Percentiles rank a stretch among this genome's conserved stretches.
Evolutionary conservation across 495 filamentous ascomycete genomes (phyloP).

Genomic region (Neurospora sp.): DNA sequence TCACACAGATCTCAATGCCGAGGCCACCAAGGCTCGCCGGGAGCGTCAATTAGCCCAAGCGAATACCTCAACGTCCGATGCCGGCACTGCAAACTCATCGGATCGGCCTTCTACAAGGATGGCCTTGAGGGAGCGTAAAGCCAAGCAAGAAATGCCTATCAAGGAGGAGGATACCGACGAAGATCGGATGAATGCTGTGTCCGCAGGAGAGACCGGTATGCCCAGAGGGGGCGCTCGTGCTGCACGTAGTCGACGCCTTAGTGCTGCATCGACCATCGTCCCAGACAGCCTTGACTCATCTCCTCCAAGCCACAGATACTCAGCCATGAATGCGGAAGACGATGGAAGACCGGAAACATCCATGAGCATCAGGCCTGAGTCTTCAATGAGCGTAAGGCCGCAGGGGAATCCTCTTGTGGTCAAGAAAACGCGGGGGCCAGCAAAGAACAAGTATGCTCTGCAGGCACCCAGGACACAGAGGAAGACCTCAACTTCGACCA

Average conservation of each 20-base stretch:
- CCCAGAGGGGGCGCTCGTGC: background rate
- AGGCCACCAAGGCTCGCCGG: constrained; percentile 48
- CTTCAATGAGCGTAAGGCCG: constrained; percentile 26
- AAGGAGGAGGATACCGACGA: constrained; percentile 45
- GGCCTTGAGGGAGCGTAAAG: constrained; percentile 64
- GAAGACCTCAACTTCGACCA: constrained; percentile 26
- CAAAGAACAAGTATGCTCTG: constrained; percentile 8
- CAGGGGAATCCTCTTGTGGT: constrained; percentile 21
- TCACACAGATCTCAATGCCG: constrained; percentile 63
- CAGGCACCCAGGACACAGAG: constrained; percentile 26
- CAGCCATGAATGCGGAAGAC: constrained; percentile 4
- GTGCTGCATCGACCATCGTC: constrained; percentile 27
- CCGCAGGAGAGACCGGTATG: background rate
- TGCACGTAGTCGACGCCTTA: constrained; percentile 26
- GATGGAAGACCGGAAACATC: constrained; percentile 27
- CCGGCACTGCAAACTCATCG: constrained; percentile 20
- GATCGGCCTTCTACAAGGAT: constrained; percentile 46
- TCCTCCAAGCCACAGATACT: background rate
- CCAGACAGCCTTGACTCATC: constrained; percentile 14
- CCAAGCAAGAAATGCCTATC: constrained; percentile 28
- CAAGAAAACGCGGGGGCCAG: constrained; percentile 37
- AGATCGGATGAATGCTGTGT: constrained; percentile 33
- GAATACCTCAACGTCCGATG: constrained; percentile 16
- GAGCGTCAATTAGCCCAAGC: constrained; percentile 47
- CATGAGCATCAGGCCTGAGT: constrained; percentile 27